Evolutionary conservation across 768 basidiomycete genomes (phyloP), one percentile per base, ranked within the genome.

Genomic region (Arthromyces matolae): DNA sequence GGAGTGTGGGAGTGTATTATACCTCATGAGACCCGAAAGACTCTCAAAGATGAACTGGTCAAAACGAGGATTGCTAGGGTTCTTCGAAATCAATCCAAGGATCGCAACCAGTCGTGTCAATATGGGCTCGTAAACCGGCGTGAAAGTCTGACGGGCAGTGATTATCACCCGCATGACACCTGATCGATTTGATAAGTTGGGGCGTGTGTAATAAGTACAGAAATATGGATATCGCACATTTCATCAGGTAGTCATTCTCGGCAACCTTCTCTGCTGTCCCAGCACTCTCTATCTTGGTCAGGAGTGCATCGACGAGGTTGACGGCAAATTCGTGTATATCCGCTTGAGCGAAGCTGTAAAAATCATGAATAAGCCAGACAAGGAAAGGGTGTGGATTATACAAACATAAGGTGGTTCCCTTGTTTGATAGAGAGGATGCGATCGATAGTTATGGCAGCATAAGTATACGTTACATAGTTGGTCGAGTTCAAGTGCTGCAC

Each of bases 11-110:
- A 48, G 22, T n/a, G 31, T 3, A 25, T 31, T 67, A 23, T 47
- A 89, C 89, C 90, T 80, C 73, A 96, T 86, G 56, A 99, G 70
- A 2, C 86, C 94, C n/a, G 94, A 87, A 33, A 99, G 83, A 61
- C 88, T 89, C 70, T 99, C 95, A 60, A 99, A 98, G 54, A 93
- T 88, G 62, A 91, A 96, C 64, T 98, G 96, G 64, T 96, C 94
- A 67, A 99, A 98, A 55, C 86, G 84, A 2, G 96, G 96, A 66
- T 99, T 99, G 64, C 89, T 93, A 13, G 96, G 95, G 63, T 99
- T 99, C 71, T 88, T 90, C 51, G 88, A 90, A 57, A 95, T 93
- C 45, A 86, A 77, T 10, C 88, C 85, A 24, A 97, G 76, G 59
- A 98, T 94, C 22, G 69, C 66, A 46, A 96, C 89, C 7, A 99